phyloP scores from a whole-genome alignment of 1,284 basidiomycete genomes.

The Rhodotorula sp. region DNA sequence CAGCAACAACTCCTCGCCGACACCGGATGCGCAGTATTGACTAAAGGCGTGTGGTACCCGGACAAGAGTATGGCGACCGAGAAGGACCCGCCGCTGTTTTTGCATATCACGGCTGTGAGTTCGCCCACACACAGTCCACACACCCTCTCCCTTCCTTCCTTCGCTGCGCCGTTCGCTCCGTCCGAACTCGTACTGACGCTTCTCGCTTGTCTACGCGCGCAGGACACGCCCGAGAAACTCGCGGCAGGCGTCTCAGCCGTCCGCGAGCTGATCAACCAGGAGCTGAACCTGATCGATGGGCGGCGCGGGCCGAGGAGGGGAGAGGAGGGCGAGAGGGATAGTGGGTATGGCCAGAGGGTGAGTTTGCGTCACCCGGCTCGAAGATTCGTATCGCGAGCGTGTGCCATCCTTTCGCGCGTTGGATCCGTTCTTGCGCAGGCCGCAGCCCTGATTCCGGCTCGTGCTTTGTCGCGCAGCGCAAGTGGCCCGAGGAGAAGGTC shows the following conservation, averaged over 20 bases:
- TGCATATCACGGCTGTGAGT: conserved; percentile 75
- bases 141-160: neutral
- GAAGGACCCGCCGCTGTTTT: conserved; percentile 88
- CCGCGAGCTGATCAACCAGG: conserved; percentile 77
- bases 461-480: conserved; percentile 56
- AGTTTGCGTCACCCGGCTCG: too few relatives aligned
- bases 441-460: too few relatives aligned
- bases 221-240: conserved; percentile 68
- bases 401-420: too few relatives aligned
- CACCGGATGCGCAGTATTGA: conserved; percentile 83
- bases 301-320: conserved; percentile 1
- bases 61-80: conserved; percentile 83
- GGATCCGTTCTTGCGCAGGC: too few relatives aligned
- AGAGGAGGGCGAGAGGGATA: neutral
- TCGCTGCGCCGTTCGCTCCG: neutral
- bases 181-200: too few relatives aligned
- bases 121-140: neutral
- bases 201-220: neutral
- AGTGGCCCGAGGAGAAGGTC: conserved; percentile 95
- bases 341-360: conserved; percentile 22
- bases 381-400: too few relatives aligned
- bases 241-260: conserved; percentile 72
- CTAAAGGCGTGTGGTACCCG: conserved; percentile 91
- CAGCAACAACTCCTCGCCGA: conserved; percentile 81
- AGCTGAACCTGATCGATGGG: conserved; percentile 71